Base-by-base conservation (phyloP, 2,329 filamentous ascomycete genomes). In the Talaromyces sp. region DNA sequence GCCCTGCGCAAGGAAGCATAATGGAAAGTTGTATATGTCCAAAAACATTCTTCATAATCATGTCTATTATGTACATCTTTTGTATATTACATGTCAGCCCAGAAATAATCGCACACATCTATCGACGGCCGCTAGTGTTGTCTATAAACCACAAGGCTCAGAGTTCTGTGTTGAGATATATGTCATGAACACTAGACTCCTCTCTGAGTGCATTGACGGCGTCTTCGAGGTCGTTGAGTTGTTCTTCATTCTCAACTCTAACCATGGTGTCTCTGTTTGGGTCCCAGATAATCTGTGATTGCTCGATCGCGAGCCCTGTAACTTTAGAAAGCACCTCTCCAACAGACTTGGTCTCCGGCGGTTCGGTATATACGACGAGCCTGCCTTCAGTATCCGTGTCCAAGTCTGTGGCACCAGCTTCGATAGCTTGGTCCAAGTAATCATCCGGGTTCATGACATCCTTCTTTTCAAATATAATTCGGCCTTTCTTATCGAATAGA, bases 231-330 rank as follows among this genome's bases (percentile, higher is more conserved):
- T 80, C 78, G 56, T 83, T 78, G 0, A 83, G 81, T 1, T 84
- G 81, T 12, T 83, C 80, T 14, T 82, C 78, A 16, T 84, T 82
- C 62, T 88, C 83, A 44, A 93, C 68, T 7, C 80, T 79, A 18
- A 90, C 85, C 72, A 85, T 85, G 0, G 90, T 93, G 64, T 96
- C 92, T 69, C 89, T 86, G 63, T 94, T 95, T 0, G 92, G 85
- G 63, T 89, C 85, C 88, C 91, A 97, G 51, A 96, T 83, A 58
- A 97, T 94, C 61, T 96, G 91, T 18, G 87, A 87, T 67, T 86
- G 88, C 60, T 89, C 79, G 53, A 96, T 84, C 62, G 89, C 84
- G 64, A 96, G 76, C 0, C 82, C 84, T 23, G 90, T 82, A 42
- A 83, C 80, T 65, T 84, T 81, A 4, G 85, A 81, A n/a, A 96